These are phyloP conservation scores for Zarea fungicola DNA, from an alignment of 2,329 filamentous ascomycete genomes.

Conservation along the genomic window DNA sequence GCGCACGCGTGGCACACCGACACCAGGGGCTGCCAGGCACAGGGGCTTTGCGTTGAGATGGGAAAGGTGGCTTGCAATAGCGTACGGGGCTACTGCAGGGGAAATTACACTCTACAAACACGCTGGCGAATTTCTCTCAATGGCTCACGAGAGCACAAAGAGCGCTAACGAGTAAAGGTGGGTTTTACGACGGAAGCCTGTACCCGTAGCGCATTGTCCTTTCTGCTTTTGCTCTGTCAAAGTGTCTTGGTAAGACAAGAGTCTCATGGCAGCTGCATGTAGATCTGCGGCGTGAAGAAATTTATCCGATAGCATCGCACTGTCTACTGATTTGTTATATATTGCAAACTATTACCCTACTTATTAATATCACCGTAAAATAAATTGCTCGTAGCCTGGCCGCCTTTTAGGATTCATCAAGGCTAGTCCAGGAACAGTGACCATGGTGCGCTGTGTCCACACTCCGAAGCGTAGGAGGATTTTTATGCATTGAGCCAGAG, in stretches of 20 bases:
- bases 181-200: background rate
- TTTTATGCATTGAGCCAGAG: too few species aligned
- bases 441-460: background rate
- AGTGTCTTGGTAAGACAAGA: too few species aligned
- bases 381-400: background rate
- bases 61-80: conserved; percentile 11
- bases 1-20: too few species aligned
- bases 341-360: too few species aligned
- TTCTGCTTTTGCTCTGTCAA: too few species aligned
- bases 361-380: background rate
- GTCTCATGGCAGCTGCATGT: too few species aligned
- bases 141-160: background rate
- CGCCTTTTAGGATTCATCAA: background rate
- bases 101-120: conserved; percentile 7
- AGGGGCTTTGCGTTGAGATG: background rate
- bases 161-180: background rate
- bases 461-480: too few species aligned
- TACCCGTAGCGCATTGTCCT: too few species aligned
- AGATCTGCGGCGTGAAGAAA: too few species aligned
- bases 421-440: background rate
- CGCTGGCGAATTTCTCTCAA: background rate
- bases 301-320: too few species aligned
- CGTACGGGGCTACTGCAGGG: conserved; percentile 8
- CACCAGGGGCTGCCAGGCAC: too few species aligned
- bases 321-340: too few species aligned